Evolutionary conservation across 164 flowering plant species (phyloP).

Genomic region (Hamamelis virginiana): DNA sequence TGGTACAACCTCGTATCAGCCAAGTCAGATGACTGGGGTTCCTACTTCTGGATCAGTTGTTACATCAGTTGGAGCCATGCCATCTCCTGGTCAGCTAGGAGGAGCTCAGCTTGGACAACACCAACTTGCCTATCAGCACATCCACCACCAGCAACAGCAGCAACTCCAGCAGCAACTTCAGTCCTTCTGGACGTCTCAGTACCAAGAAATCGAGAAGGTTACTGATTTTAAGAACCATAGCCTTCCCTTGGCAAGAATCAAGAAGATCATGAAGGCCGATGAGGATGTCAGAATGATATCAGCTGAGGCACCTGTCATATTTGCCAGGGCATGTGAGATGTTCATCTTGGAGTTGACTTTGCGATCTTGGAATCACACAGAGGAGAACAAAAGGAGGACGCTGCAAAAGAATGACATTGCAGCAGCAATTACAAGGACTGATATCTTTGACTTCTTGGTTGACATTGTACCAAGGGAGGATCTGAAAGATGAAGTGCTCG

Average conservation of each 20-base stretch:
- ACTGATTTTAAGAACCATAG: slow-evolving; percentile 59
- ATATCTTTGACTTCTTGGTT: slow-evolving; percentile 55
- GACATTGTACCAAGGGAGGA: slow-evolving; percentile 62
- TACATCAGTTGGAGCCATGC: slow-evolving; percentile 21
- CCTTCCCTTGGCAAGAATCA: slow-evolving; percentile 60
- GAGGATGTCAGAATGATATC: slow-evolving; percentile 66
- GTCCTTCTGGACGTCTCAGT: slow-evolving; percentile 44
- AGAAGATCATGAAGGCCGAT: slow-evolving; percentile 64
- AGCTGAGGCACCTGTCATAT: slow-evolving; percentile 57
- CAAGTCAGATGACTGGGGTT: slow-evolving; percentile 19
- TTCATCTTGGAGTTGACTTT: slow-evolving; percentile 53
- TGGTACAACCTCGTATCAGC: slow-evolving; percentile 27
- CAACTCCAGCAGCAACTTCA: slow-evolving; percentile 49
- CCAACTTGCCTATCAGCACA: slow-evolving; percentile 48
- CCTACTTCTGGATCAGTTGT: slow-evolving; percentile 21
- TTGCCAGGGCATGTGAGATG: slow-evolving; percentile 67
- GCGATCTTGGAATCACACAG: slow-evolving; percentile 57
- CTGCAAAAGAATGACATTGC: slow-evolving; percentile 59
- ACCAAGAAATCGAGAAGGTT: slow-evolving; percentile 44
- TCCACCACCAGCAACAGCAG: slow-evolving; percentile 50
- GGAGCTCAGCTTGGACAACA: slow-evolving; percentile 37
- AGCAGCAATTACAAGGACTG: slow-evolving; percentile 52
- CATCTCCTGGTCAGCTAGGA: slow-evolving; percentile 23
- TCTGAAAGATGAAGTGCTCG: slow-evolving; percentile 43
- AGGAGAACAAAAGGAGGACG: slow-evolving; percentile 59